Base-by-base conservation (phyloP, 306 rosid species). In the Cicer arietinum region DNA sequence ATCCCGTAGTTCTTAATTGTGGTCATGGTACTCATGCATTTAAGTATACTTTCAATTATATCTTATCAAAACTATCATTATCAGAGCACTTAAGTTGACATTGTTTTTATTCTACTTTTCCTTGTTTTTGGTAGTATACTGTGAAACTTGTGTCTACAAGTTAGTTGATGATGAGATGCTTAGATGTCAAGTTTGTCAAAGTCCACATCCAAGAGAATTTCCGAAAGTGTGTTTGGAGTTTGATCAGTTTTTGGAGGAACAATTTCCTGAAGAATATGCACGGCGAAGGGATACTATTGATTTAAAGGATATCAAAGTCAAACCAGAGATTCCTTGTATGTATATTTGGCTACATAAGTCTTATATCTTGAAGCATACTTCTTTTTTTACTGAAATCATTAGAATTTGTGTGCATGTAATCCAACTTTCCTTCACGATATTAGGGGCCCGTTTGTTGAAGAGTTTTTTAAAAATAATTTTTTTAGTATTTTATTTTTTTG, bases 1-100 rank as follows among this genome's bases (percentile, higher is more conserved):
- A 12, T 72, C 98, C 97, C 39, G 83, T 88, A 61, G 97, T 86
- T 85, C 91, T 91, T 70, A 88, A 89, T 71, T 93, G 98, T 83
- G 98, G 98, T 53, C 97, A 93, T 61, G 96, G 98, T 93, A 89
- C 20, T 66, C 52, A 30, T 75, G 42, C 56, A 40, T 45, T 62
- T 53, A 67, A 17, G 8, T 79, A 78, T 62, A n/a, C 16, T 58
- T 75, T 80, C 62, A 69, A 57, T 75, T 69, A 10, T 77, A 52
- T 62, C 16, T 30, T 47, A 30, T 77, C 57, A 50, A 64, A 40
- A 70, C 50, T 42, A 39, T 73, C 54, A 4, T 22, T 50, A 47
- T n/a, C 46, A 25, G 64, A 80, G 50, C 47, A 44, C 56, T 18
- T 39, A 3, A 57, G 53, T 41, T 67, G 61, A 61, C 78, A 47